Evolutionary conservation across 345 rosid species (phyloP).

Genomic region (Bruguiera parviflora): DNA sequence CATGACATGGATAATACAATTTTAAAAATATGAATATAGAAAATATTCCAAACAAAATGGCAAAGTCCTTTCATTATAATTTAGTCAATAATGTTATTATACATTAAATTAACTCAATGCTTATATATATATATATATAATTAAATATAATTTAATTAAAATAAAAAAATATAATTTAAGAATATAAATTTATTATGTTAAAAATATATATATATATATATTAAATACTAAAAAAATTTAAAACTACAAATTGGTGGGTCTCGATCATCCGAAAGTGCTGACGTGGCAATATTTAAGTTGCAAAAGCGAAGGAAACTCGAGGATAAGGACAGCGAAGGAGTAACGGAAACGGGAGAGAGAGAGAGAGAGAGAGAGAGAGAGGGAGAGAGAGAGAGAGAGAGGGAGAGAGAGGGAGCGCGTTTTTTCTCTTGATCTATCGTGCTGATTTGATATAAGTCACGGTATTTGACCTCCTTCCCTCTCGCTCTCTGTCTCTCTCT

Average conservation of each 20-base stretch:
- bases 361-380: neutral
- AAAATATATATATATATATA: neutral
- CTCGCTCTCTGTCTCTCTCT: too few relatives aligned
- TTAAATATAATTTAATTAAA: neutral
- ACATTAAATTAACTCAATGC: too few relatives aligned
- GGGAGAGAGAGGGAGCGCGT: neutral
- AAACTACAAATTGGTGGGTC: conserved; percentile 24
- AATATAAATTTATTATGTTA: neutral
- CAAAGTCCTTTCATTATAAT: too few relatives aligned
- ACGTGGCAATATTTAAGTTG: conserved; percentile 50
- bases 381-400: neutral
- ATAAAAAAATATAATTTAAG: neutral
- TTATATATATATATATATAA: too few relatives aligned
- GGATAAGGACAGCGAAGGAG: conserved; percentile 51
- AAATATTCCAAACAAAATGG: too few relatives aligned
- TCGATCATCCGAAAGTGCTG: conserved; percentile 13
- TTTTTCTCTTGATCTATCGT: conserved; percentile 5
- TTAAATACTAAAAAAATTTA: neutral
- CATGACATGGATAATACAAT: too few relatives aligned
- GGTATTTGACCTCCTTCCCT: neutral
- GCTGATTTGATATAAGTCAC: neutral
- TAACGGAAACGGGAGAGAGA: conserved; percentile 25
- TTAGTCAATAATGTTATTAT: too few relatives aligned
- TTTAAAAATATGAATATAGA: too few relatives aligned
- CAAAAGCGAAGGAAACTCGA: conserved; percentile 51